Conservation (phyloP, 495 filamentous ascomycete genomes). For the Lindgomyces ingoldianus region DNA sequence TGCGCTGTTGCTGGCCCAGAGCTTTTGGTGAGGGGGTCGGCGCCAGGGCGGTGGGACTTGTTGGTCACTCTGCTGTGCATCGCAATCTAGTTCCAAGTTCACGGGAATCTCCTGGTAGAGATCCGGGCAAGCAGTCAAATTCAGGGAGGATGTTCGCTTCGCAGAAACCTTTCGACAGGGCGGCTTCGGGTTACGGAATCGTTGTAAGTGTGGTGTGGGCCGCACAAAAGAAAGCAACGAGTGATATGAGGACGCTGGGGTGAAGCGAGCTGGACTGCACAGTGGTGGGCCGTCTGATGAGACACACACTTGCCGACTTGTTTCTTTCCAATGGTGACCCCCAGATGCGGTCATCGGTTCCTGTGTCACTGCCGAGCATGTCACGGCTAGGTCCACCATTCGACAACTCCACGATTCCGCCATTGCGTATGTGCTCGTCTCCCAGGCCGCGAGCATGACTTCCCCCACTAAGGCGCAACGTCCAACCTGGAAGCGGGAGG, state of each 20-base stretch:
- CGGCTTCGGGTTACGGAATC: no score
- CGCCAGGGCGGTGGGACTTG: slow-evolving; percentile 7
- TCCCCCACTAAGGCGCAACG: neutral
- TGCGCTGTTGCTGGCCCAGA: no score
- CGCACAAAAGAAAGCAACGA: neutral
- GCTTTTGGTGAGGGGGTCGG: no score
- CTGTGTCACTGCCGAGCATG: neutral
- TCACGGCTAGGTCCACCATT: neutral
- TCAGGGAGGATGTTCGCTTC: no score
- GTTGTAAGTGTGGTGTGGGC: neutral
- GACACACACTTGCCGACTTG: no score
- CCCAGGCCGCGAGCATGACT: no score
- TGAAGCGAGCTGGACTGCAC: neutral
- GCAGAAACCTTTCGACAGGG: no score
- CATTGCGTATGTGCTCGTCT: no score
- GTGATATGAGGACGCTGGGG: neutral
- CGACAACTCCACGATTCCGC: neutral
- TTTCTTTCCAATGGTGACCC: no score
- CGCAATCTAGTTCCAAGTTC: slow-evolving; percentile 10
- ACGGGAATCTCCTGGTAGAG: slow-evolving; percentile 2
- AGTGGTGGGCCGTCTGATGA: neutral
- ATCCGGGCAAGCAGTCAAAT: neutral
- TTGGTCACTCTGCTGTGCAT: neutral
- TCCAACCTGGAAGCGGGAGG: neutral
- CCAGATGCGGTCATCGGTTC: no score